Evolutionary conservation across 2,329 filamentous ascomycete genomes (phyloP), one percentile per base, ranked within the genome.

Genomic region (Trichoderma asperellum): DNA sequence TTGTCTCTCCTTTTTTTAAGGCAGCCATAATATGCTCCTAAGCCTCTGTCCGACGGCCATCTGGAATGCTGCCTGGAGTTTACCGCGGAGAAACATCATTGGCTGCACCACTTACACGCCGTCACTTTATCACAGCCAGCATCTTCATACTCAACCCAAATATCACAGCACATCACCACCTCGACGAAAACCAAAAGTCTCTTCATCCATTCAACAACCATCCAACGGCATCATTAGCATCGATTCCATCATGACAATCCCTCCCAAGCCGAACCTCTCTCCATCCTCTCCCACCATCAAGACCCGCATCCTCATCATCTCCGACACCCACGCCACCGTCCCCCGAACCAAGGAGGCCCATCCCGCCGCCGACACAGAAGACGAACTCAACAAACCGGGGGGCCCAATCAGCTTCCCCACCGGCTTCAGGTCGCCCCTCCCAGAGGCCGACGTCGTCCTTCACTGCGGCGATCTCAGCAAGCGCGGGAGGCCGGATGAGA

Each of bases 381-480:
- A 75, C 52, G 75, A 77, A 32, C 72, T 77, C 60, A 68, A 40
- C 49, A 62, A 70, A 2, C 62, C 67, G 1, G 71, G 73, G n/a
- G 58, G 72, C 43, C 61, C 29, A 27, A 29, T 24, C 24, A 24
- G 16, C n/a, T 10, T 5, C n/a, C 62, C 57, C n/a, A 76, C 77
- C 0, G 78, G 76, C 53, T 80, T 73, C 71, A 75, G 77, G 40
- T 66, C 73, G 18, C 76, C 79, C 7, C 70, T 78, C 0, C 74
- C 79, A 2, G 73, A 77, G 18, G 80, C 79, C 35, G 86, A 88
- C 70, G 82, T 87, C 4, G 81, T 78, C 12, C 80, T 87, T 2
- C 84, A 86, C 77, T 87, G 85, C 70, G 86, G 86, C 55, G 84
- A 87, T 68, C 76, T 88, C 3, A 87, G 84, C 0, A 75, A 80